Percentiles rank a stretch among this genome's conserved stretches.
These are phyloP conservation scores for Knoxdaviesia capensis DNA, from an alignment of 2,329 filamentous ascomycete genomes.

Conservation along the genomic window DNA sequence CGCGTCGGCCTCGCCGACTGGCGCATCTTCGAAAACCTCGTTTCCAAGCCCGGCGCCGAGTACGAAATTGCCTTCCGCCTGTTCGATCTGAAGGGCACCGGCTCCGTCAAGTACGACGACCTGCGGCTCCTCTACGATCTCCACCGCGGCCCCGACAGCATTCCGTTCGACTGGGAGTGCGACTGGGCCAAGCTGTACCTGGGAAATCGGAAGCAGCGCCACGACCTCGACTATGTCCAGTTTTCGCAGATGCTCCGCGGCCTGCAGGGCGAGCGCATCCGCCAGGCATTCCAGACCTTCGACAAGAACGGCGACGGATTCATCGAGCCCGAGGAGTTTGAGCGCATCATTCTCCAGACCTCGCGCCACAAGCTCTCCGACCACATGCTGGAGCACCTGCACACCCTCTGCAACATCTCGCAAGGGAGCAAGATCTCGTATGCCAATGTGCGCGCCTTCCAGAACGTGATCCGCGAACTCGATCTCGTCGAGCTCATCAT, in stretches of 20 bases:
- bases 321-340: constrained; percentile 89
- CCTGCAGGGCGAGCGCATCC: constrained; percentile 83
- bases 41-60: constrained; percentile 87
- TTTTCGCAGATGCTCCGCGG: constrained; percentile 97
- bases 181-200: constrained; percentile 94
- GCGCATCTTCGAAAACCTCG: constrained; percentile 82
- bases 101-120: constrained; percentile 73
- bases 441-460: constrained; percentile 90
- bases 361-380: constrained; percentile 93
- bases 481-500: constrained; percentile 90
- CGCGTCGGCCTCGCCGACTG: constrained; percentile 69
- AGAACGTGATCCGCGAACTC: constrained; percentile 96
- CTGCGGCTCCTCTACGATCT: constrained; percentile 71
- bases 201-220: constrained; percentile 68
- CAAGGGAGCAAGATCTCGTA: constrained; percentile 88
- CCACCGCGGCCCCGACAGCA: constrained; percentile 67
- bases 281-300: constrained; percentile 83
- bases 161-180: constrained; percentile 93
- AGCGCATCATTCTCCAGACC: constrained; percentile 87
- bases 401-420: constrained; percentile 88
- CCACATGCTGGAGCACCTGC: constrained; percentile 76
- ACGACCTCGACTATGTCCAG: constrained; percentile 84
- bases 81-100: constrained; percentile 72
- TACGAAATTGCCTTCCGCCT: constrained; percentile 97
- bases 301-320: constrained; percentile 86